A percentile compares a stretch with the other conserved stretches of the same genome.
Conservation (phyloP, 2,329 filamentous ascomycete genomes). For the Alternaria rosae region DNA sequence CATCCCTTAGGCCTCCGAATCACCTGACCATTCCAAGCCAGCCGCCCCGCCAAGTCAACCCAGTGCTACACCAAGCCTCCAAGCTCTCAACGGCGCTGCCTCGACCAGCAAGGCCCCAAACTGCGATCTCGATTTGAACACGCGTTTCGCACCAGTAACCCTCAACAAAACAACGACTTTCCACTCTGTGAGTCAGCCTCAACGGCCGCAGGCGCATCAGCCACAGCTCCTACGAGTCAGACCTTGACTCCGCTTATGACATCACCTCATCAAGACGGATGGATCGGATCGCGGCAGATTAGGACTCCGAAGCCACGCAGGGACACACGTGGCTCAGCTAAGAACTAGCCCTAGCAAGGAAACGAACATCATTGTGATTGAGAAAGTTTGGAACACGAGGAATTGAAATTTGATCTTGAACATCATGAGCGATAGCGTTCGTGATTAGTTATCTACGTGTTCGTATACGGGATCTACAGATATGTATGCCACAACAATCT, state of each 20-base stretch:
- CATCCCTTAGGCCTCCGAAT: not conserved
- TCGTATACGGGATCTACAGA: not conserved
- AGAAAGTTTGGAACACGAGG: not conserved
- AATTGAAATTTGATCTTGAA: not conserved
- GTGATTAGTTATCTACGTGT: not conserved
- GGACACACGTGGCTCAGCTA: not conserved
- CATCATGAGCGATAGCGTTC: not conserved
- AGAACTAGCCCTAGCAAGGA: not conserved
- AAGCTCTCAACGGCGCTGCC: not conserved
- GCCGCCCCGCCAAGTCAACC: not conserved
- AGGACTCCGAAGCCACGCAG: not conserved
- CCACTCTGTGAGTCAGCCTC: not conserved
- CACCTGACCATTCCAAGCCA: not conserved
- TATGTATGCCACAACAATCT: not conserved
- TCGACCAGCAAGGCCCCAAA: not conserved
- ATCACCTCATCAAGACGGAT: not conserved
- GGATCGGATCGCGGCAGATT: not conserved
- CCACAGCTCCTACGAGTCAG: not conserved
- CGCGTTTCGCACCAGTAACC: not conserved
- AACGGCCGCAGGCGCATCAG: not conserved
- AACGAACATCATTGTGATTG: no score
- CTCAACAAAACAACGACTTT: not conserved
- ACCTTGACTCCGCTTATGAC: not conserved
- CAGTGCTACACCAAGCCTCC: not conserved
- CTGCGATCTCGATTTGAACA: not conserved